These are phyloP conservation scores for Daldinia decipiens DNA, from an alignment of 495 filamentous ascomycete genomes.

Conservation along the genomic window DNA sequence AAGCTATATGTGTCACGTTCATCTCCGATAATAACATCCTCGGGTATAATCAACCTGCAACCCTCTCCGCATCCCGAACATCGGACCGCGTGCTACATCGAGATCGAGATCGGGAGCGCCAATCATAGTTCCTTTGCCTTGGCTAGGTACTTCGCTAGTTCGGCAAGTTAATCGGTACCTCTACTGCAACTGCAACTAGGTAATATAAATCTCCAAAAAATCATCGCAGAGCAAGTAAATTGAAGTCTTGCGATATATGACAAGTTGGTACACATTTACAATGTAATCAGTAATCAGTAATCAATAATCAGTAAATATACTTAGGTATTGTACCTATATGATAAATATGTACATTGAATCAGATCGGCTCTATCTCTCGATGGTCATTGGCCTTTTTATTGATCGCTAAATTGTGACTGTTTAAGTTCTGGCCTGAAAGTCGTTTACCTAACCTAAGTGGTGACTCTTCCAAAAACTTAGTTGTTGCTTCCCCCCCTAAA, in stretches of 20 bases:
- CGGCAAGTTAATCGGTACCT: slow-evolving; percentile 35
- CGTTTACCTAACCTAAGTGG: slow-evolving; percentile 9
- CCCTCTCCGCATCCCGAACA: slow-evolving; percentile 42
- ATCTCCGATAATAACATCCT: background rate
- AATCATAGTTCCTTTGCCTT: slow-evolving; percentile 20
- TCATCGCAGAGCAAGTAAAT: background rate
- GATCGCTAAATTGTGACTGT: slow-evolving; percentile 1
- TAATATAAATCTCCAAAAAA: background rate
- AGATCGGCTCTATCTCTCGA: background rate
- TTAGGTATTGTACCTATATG: background rate
- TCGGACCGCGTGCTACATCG: slow-evolving; percentile 33
- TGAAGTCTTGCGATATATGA: too few relatives aligned
- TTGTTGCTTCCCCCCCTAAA: background rate
- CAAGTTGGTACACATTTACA: background rate
- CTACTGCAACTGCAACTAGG: background rate
- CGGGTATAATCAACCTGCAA: background rate
- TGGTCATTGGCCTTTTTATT: slow-evolving; percentile 12
- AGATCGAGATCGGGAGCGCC: slow-evolving; percentile 11
- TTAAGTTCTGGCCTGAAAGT: slow-evolving; percentile 10
- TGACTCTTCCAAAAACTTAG: background rate
- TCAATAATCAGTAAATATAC: background rate
- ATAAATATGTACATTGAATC: slow-evolving; percentile 31
- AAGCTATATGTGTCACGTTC: slow-evolving; percentile 1
- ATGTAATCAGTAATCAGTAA: background rate
- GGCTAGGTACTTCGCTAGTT: slow-evolving; percentile 5